Conservation (phyloP, 139 green algal species). For the Picochlorum sp. region DNA sequence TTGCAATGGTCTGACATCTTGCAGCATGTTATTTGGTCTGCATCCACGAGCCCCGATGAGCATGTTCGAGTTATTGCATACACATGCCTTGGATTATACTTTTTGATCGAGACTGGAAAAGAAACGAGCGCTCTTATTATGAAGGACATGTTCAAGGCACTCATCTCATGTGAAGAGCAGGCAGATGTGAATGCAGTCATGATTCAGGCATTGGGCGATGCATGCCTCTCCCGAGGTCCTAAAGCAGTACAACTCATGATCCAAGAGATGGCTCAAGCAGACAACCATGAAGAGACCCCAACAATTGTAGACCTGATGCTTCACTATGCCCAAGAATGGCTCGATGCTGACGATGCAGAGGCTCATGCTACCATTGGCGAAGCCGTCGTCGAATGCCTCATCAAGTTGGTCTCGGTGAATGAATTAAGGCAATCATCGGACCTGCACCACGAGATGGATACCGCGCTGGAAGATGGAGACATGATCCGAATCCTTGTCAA, state of each 20-base stretch:
- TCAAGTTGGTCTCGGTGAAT: slow-evolving; percentile 32
- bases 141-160: slow-evolving; percentile 6
- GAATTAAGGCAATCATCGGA: slow-evolving; percentile 9
- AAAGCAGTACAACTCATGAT: slow-evolving; percentile 14
- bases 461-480: slow-evolving; percentile 23
- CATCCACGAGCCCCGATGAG: slow-evolving; percentile 2
- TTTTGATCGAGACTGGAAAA: slow-evolving; percentile 26
- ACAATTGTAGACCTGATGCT: slow-evolving; percentile 37
- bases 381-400: slow-evolving; percentile 26
- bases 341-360: slow-evolving; percentile 6
- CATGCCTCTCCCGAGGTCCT: slow-evolving; percentile 17
- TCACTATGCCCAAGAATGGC: slow-evolving; percentile 17
- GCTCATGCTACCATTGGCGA: slow-evolving; percentile 6
- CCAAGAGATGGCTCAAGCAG: not conserved
- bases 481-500: slow-evolving; percentile 29
- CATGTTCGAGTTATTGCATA: slow-evolving; percentile 29
- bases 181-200: slow-evolving; percentile 6
- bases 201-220: slow-evolving; percentile 27
- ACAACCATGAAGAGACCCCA: not conserved
- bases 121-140: slow-evolving; percentile 2
- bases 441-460: not conserved
- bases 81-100: slow-evolving; percentile 39
- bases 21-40: slow-evolving; percentile 12
- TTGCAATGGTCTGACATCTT: slow-evolving; percentile 16
- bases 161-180: slow-evolving; percentile 6